phyloP scores from a whole-genome alignment of 164 flowering plant genomes.

The Malania oleifera region DNA sequence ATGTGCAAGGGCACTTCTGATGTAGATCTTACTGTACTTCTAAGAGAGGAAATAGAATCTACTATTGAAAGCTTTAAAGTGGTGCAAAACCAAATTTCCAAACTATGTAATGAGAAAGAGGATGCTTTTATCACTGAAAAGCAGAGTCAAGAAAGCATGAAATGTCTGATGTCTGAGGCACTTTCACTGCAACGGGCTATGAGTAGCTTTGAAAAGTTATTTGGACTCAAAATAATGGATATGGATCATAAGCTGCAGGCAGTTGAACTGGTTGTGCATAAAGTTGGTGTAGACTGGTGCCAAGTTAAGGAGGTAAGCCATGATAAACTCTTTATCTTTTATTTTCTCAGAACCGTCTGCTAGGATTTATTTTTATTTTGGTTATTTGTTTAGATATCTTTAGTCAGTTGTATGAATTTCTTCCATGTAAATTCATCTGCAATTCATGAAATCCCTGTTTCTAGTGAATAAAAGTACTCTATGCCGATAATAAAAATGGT shows the following conservation, averaged over 20 bases:
- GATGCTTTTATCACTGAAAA: conserved; percentile 40
- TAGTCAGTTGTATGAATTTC: background rate
- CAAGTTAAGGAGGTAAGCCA: conserved; percentile 52
- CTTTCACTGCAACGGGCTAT: conserved; percentile 40
- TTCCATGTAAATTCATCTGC: background rate
- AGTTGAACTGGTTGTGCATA: conserved; percentile 33
- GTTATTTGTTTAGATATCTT: background rate
- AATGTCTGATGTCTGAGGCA: conserved; percentile 33
- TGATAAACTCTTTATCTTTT: background rate
- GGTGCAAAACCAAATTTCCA: conserved; percentile 58
- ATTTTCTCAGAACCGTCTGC: background rate
- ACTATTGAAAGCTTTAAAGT: conserved; percentile 58
- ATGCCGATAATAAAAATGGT: too few species aligned
- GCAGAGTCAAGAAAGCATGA: conserved; percentile 29
- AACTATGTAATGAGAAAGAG: conserved; percentile 54
- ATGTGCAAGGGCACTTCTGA: conserved; percentile 18
- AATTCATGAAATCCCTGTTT: background rate
- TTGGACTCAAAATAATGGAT: conserved; percentile 29
- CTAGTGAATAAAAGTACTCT: too few species aligned
- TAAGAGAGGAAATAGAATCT: conserved; percentile 67
- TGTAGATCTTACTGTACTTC: conserved; percentile 44
- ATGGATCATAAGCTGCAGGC: conserved; percentile 39
- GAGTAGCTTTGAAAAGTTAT: conserved; percentile 34
- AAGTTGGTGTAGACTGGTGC: conserved; percentile 35
- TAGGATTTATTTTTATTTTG: background rate